Conservation (phyloP, 139 green algal genomes). For the Pleodorina starrii region DNA sequence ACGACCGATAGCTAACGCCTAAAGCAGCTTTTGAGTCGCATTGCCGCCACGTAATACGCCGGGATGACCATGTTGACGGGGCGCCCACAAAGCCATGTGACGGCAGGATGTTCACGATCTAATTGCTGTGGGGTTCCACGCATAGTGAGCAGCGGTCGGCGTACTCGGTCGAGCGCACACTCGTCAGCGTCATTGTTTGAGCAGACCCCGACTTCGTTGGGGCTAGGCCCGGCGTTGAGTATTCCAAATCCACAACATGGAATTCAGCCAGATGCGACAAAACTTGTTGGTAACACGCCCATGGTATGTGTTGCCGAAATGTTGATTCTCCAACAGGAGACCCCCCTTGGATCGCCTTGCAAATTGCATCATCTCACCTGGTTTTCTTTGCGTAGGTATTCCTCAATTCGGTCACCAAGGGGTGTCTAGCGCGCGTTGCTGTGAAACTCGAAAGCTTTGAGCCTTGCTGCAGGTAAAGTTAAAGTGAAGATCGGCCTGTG, state of each 20-base stretch:
- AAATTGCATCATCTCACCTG: neutral
- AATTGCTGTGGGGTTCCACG: too few species aligned
- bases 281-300: constrained; percentile 83
- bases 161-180: too few species aligned
- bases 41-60: too few species aligned
- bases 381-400: constrained; percentile 74
- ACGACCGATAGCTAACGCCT: too few species aligned
- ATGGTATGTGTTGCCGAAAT: constrained; percentile 68
- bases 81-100: too few species aligned
- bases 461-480: constrained; percentile 80
- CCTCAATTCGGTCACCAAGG: constrained; percentile 89
- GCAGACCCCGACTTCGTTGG: neutral
- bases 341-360: too few species aligned
- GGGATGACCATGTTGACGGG: too few species aligned
- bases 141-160: too few species aligned
- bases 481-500: too few species aligned
- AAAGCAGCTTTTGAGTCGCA: too few species aligned
- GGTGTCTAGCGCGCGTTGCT: constrained; percentile 84
- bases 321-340: neutral
- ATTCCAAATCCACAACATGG: constrained; percentile 12
- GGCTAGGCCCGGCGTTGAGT: neutral
- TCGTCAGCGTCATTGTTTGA: too few species aligned
- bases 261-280: constrained; percentile 66
- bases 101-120: too few species aligned
- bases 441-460: constrained; percentile 97